Evolutionary conservation across 208 protist genomes (phyloP), one percentile per base, ranked within the genome.

Genomic region (Leishmania arabica): DNA sequence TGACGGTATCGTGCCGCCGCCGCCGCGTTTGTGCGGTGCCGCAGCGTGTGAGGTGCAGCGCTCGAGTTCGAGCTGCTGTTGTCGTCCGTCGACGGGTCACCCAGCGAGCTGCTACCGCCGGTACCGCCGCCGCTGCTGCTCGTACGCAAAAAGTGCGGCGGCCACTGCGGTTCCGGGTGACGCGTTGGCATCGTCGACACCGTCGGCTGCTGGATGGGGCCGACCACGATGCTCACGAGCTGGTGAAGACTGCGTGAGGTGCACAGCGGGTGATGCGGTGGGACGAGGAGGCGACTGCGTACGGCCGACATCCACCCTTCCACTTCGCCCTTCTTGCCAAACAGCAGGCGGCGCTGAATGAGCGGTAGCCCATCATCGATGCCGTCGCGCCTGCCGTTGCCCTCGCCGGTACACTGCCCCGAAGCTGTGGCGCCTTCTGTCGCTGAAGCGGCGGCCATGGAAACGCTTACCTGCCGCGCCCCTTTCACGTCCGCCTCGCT

Each of bases 131-230:
- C 62, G 3, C 68, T 45, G 51, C 64, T 77, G 70, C 82, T 73
- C 6, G 86, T 85, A 15, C 62, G 81, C n/a, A 83, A 77, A 56
- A 88, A 90, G 83, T 97, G 92, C 8, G 92, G 91, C 37, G 94
- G 94, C 91, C 92, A 95, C 86, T 96, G 92, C 71, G 94, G 94
- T 49, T 86, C 83, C 34, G 89, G 87, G 77, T 97, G 94, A 13
- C 90, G 86, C 54, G 86, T 87, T 21, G 92, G 91, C 75, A 95
- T 84, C 47, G 84, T 88, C 45, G 88, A 84, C 40, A 95, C 86
- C 27, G 90, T 95, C 11, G 92, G 91, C 85, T 92, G 92, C 79
- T 94, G 90, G 79, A 97, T 95, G 21, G 91, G 92, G 19, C 94
- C 94, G 21, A 97, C 85, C 77, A 97, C 89, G 76, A 88, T 90